Evolutionary conservation across 331 rosid genomes (phyloP).

Genomic region (Pyracantha coccinea): DNA sequence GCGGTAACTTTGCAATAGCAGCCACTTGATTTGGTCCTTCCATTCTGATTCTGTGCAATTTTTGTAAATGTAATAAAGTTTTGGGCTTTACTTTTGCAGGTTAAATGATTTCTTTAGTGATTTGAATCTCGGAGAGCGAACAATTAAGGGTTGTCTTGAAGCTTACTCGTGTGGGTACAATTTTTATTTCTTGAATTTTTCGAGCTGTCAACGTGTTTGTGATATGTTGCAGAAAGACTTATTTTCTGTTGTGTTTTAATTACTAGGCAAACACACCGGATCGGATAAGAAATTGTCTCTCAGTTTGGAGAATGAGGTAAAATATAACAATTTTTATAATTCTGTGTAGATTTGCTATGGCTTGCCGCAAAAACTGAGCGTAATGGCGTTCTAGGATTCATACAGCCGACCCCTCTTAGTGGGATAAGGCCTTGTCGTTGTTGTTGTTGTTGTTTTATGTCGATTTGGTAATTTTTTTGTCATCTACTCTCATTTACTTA

Average conservation of each 20-base stretch:
- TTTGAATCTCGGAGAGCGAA: slow-evolving; percentile 89
- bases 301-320: slow-evolving; percentile 94
- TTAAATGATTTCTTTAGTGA: slow-evolving; percentile 59
- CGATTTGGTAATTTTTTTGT: too few relatives aligned
- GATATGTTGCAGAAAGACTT: slow-evolving; percentile 9
- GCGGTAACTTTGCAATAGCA: slow-evolving; percentile 28
- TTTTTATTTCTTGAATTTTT: not conserved
- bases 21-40: not conserved
- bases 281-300: slow-evolving; percentile 80
- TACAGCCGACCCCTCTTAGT: too few relatives aligned
- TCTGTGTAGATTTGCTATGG: not conserved
- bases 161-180: slow-evolving; percentile 84
- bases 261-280: slow-evolving; percentile 87
- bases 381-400: too few relatives aligned
- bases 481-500: not conserved
- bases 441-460: too few relatives aligned
- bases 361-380: too few relatives aligned
- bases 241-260: not conserved
- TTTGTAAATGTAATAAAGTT: not conserved
- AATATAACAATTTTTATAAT: not conserved
- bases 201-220: not conserved
- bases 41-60: not conserved
- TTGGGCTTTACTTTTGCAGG: slow-evolving; percentile 25
- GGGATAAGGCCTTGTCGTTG: too few relatives aligned
- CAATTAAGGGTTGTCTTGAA: slow-evolving; percentile 79